Evolutionary conservation across 2,329 filamentous ascomycete species (phyloP).

Genomic region (Apiospora malaysiana): DNA sequence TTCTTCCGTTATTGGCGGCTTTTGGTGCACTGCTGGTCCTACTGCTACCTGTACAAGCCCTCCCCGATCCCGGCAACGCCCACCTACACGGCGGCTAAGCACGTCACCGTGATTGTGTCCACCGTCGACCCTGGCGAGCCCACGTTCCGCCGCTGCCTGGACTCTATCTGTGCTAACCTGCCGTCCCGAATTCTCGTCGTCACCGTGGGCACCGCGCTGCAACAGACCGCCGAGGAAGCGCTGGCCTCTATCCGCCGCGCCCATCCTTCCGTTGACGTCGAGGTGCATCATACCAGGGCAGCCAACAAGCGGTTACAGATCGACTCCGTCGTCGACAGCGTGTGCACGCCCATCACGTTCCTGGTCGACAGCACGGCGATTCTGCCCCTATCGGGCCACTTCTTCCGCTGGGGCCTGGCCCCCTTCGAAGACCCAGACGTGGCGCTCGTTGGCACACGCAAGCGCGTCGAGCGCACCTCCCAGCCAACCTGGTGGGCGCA

Average conservation of each 20-base stretch:
- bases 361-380: too few relatives aligned
- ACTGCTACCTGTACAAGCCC: conserved; percentile 39
- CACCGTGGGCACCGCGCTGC: conserved; percentile 46
- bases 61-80: neutral
- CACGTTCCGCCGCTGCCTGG: conserved; percentile 50
- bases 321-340: neutral
- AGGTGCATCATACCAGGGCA: neutral
- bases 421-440: too few relatives aligned
- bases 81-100: conserved; percentile 35
- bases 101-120: conserved; percentile 59
- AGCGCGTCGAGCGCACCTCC: too few relatives aligned
- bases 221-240: neutral
- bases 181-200: conserved; percentile 51
- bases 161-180: conserved; percentile 45
- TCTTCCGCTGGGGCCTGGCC: too few relatives aligned
- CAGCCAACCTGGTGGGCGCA: too few relatives aligned
- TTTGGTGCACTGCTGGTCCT: conserved; percentile 41
- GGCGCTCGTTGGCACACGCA: too few relatives aligned
- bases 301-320: neutral
- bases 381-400: too few relatives aligned
- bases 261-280: neutral
- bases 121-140: conserved; percentile 51
- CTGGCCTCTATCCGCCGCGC: neutral
- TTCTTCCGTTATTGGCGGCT: conserved; percentile 54
- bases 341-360: too few relatives aligned